Conservation (phyloP, 192 early-diverging fungal species). For the Glomus cerebriforme region DNA sequence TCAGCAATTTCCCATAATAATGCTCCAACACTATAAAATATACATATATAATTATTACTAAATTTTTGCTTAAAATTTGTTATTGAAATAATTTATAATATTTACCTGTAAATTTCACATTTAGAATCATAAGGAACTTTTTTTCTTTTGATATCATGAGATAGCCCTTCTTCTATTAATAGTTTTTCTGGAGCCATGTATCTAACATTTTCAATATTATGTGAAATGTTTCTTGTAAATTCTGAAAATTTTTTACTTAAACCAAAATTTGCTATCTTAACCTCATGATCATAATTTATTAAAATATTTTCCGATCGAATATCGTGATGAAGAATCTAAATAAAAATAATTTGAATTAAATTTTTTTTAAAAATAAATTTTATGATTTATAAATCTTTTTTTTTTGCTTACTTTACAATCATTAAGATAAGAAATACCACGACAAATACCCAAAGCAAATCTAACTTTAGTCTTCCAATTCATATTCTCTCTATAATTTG, state of each 20-base stretch:
- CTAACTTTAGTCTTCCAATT: slow-evolving; percentile 33
- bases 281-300: background rate
- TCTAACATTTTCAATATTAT: slow-evolving; percentile 2
- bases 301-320: slow-evolving; percentile 8
- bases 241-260: background rate
- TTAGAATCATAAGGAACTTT: background rate
- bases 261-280: slow-evolving; percentile 18
- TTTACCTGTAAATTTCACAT: slow-evolving; percentile 28
- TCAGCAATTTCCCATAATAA: slow-evolving; percentile 28
- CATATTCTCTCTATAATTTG: slow-evolving; percentile 16
- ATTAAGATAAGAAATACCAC: slow-evolving; percentile 42
- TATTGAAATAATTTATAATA: no score
- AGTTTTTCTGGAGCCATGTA: slow-evolving; percentile 21
- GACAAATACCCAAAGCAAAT: slow-evolving; percentile 40
- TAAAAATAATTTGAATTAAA: background rate
- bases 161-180: background rate
- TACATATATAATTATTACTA: background rate
- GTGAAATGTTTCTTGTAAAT: background rate
- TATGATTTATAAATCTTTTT: background rate
- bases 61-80: background rate
- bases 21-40: slow-evolving; percentile 13
- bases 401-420: background rate
- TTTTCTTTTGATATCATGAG: background rate
- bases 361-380: background rate
- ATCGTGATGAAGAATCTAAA: slow-evolving; percentile 32